Base-by-base conservation (phyloP, 1,139 yeast genomes). In the Petasospora fabianii region DNA sequence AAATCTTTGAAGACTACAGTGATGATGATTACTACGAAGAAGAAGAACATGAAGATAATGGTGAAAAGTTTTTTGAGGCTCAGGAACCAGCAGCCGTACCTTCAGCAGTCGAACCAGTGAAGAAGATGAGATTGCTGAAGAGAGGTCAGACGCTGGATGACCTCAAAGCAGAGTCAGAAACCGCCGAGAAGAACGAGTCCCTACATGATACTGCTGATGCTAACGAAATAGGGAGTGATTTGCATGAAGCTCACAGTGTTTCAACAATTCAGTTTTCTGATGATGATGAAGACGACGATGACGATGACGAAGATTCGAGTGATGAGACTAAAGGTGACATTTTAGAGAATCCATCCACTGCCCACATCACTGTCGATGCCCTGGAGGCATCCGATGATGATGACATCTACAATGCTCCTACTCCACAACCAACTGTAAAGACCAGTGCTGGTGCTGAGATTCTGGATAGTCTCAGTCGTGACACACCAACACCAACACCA, bases 111-210 rank as follows among this genome's bases (percentile, higher is more conserved):
- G 38, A 35, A 3, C 48, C 48, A 24, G 22, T 19, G 11, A 50
- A 42, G 32, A 50, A 47, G 36, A 44, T 61, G 32, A 60, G 55
- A 38, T 34, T 64, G 4, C 35, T 64, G 39, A 62, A 60, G 43
- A 57, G 68, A 38, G 67, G 66, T 14, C 62, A 64, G 37, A 41
- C 42, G n/a, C 27, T 48, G 14, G 39, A 40, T 10, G 41, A 41
- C 13, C 8, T 43, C 11, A 13, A 27, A n/a, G 26, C 8, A 5
- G 30, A 26, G 16, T 16, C 27, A 31, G 31, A 21, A n/a, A 30
- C 24, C 12, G 42, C 42, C 14, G 47, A 40, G 24, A 32, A 39
- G 11, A 27, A 42, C 41, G n/a, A n/a, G n/a, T n/a, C n/a, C n/a
- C n/a, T n/a, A n/a, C n/a, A n/a, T n/a, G n/a, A n/a, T n/a, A n/a